Evolutionary conservation across 129 eudicot species (phyloP).

Genomic region (Saussurea involucrata): DNA sequence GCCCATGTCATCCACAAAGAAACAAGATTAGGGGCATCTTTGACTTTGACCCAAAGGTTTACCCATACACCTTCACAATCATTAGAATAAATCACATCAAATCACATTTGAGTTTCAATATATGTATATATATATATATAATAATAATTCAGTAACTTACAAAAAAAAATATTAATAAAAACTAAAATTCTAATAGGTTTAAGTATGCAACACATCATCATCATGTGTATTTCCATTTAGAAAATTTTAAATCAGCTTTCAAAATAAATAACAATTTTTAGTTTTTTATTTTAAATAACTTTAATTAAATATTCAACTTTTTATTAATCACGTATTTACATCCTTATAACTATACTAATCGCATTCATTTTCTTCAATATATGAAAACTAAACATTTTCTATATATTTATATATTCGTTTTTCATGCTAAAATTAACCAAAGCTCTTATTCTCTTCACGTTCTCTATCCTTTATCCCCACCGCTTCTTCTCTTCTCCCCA

Average conservation of each 20-base stretch:
- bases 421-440: neutral
- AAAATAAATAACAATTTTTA: no score
- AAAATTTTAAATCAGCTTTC: neutral
- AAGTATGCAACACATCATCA: neutral
- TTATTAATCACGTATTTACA: no score
- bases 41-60: slow-evolving; percentile 20
- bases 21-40: slow-evolving; percentile 32
- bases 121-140: no score
- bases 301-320: neutral
- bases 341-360: no score
- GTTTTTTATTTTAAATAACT: neutral
- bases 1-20: slow-evolving; percentile 1
- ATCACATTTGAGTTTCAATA: neutral
- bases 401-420: neutral
- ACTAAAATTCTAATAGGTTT: neutral
- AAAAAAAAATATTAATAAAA: neutral
- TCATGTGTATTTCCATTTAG: neutral
- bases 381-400: neutral
- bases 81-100: neutral
- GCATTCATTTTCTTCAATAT: neutral
- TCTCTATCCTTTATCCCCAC: neutral
- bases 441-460: neutral
- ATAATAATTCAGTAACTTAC: no score
- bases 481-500: neutral
- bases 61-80: neutral